Evolutionary conservation across 768 basidiomycete genomes (phyloP).

Genomic region (Agaricus sinodeliciosus): DNA sequence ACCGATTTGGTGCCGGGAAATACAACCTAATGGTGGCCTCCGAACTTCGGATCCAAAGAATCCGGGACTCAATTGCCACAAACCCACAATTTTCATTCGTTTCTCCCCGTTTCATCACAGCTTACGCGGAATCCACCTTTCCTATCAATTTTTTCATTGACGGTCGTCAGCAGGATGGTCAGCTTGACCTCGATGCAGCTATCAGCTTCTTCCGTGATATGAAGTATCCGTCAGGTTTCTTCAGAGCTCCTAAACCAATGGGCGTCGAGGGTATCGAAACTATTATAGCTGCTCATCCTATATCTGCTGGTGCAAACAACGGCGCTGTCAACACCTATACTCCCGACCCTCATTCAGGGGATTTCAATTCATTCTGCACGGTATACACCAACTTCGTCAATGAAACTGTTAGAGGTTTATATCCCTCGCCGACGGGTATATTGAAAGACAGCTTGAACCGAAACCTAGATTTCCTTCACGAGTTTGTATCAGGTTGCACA

Average conservation of each 20-base stretch:
- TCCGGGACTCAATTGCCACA: conserved; percentile 15
- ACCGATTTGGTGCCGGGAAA: conserved; percentile 14
- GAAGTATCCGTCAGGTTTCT: conserved; percentile 12
- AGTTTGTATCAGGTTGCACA: neutral
- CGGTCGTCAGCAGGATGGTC: conserved; percentile 10
- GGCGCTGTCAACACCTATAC: conserved; percentile 11
- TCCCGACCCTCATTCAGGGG: conserved; percentile 8
- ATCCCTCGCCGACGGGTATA: conserved; percentile 13
- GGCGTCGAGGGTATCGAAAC: conserved; percentile 1
- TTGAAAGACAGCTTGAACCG: conserved; percentile 6
- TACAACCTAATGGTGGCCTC: conserved; percentile 14
- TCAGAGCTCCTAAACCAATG: conserved; percentile 5
- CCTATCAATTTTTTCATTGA: conserved; percentile 15
- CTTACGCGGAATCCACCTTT: conserved; percentile 15
- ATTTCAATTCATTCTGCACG: conserved; percentile 10
- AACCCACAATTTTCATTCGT: conserved; percentile 15
- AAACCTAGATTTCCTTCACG: conserved; percentile 10
- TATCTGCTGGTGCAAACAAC: conserved; percentile 11
- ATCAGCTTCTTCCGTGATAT: conserved; percentile 14
- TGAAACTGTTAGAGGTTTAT: conserved; percentile 12
- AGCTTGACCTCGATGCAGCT: conserved; percentile 12
- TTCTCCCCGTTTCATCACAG: conserved; percentile 14
- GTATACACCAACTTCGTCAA: conserved; percentile 14
- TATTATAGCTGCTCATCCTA: conserved; percentile 10
- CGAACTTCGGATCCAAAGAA: conserved; percentile 14